Base-by-base conservation (phyloP, 2,329 filamentous ascomycete genomes). In the Lachnellula suecica region DNA sequence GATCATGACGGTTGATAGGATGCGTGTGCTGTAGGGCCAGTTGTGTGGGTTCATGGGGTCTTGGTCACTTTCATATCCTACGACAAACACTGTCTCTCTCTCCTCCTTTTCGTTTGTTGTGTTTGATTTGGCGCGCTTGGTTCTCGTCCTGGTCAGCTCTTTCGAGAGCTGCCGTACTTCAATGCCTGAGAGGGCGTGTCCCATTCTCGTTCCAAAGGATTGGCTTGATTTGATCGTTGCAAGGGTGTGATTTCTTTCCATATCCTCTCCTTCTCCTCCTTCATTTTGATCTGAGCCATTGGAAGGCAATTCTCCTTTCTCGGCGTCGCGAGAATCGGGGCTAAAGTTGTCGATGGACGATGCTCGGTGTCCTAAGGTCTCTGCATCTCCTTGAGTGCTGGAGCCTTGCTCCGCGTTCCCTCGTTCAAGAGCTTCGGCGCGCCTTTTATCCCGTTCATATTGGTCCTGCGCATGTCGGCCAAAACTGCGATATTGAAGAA, bases 1-100 rank as follows among this genome's bases (percentile, higher is more conserved):
- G 3, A 79, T 72, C 13, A 76, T 65, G 0, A 75, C 45, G 0
- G 74, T 77, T 1, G 70, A 69, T 4, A 64, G 59, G 4, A 75
- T 57, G 1, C 73, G 69, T 6, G 63, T 65, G 2, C 53, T 44
- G 10, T 63, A 52, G n/a, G 62, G 57, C 66, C 68, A 74, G 37
- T 74, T 73, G 20, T 66, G 64, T 3, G 73, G 73, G 44, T 71
- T 70, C 40, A 71, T 57, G 1, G 63, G 59, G 55, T 76, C 73
- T 25, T 67, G 59, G 2, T 65, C 58, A 7, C 61, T 65, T 42
- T 71, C 67, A 66, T 70, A 75, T n/a, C 66, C 68, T 27, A 75
- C 72, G 6, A 76, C 60, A 43, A 73, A 71, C 25, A 73, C 67
- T 23, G 37, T 59, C 35, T 63, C 59, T 44, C 52, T 50, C 15